phyloP scores from a whole-genome alignment of 768 basidiomycete species.

The Boletus speciosus region DNA sequence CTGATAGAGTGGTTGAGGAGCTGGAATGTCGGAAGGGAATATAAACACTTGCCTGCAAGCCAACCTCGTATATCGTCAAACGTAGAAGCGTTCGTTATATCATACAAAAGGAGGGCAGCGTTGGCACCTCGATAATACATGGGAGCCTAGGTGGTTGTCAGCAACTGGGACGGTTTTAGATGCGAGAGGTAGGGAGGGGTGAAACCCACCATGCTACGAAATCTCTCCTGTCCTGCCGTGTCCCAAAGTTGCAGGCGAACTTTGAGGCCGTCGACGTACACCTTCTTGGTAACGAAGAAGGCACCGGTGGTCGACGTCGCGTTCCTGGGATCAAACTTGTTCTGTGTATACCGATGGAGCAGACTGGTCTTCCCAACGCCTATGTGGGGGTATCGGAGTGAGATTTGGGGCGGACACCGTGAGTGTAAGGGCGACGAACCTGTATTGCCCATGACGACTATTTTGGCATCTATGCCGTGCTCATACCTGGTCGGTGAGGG shows the following conservation, averaged over 20 bases:
- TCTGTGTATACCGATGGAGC: slow-evolving; percentile 85
- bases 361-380: slow-evolving; percentile 93
- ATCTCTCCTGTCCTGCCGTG: slow-evolving; percentile 91
- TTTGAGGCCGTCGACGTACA: slow-evolving; percentile 77
- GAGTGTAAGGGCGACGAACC: slow-evolving; percentile 35
- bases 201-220: slow-evolving; percentile 76
- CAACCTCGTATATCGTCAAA: slow-evolving; percentile 91
- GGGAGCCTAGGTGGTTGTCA: slow-evolving; percentile 58
- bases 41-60: slow-evolving; percentile 65
- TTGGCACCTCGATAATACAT: slow-evolving; percentile 98
- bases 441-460: slow-evolving; percentile 89
- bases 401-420: slow-evolving; percentile 16
- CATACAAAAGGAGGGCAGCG: slow-evolving; percentile 90
- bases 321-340: slow-evolving; percentile 85
- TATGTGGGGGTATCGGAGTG: slow-evolving; percentile 28
- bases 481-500: slow-evolving; percentile 70
- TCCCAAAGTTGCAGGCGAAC: slow-evolving; percentile 90
- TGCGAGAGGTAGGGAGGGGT: background rate
- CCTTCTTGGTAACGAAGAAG: slow-evolving; percentile 92
- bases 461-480: slow-evolving; percentile 89
- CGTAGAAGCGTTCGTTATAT: slow-evolving; percentile 85
- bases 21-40: background rate
- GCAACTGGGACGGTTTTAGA: slow-evolving; percentile 16
- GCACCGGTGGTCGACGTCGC: slow-evolving; percentile 90
- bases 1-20: slow-evolving; percentile 36